phyloP scores from a whole-genome alignment of 805 yeast species.

The Hanseniaspora meyeri region DNA sequence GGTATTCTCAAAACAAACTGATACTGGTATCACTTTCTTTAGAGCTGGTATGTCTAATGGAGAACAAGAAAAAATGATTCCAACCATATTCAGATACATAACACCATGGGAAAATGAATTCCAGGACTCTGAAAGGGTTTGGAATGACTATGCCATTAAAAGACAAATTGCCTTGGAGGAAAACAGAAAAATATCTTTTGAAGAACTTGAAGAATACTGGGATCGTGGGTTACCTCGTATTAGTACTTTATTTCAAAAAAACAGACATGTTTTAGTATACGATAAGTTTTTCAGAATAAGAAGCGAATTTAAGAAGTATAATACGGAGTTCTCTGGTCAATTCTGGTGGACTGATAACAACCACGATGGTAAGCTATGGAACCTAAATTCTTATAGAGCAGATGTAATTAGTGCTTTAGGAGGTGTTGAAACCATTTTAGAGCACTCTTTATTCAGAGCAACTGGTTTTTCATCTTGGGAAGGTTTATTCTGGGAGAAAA shows the following conservation, averaged over 20 bases:
- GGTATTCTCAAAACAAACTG: conserved; percentile 85
- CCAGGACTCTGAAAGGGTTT: conserved; percentile 83
- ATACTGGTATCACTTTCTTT: conserved; percentile 87
- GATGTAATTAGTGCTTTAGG: conserved; percentile 96
- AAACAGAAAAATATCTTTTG: conserved; percentile 75
- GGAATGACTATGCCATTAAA: conserved; percentile 93
- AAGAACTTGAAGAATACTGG: conserved; percentile 90
- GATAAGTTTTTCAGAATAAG: conserved; percentile 88
- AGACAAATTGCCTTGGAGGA: conserved; percentile 77
- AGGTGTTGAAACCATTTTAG: conserved; percentile 90
- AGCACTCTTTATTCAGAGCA: conserved; percentile 88
- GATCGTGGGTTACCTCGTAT: conserved; percentile 95
- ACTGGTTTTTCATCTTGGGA: conserved; percentile 99
- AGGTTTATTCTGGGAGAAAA: conserved; percentile 96
- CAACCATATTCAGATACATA: conserved; percentile 84
- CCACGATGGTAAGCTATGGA: conserved; percentile 96
- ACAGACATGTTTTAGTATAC: conserved; percentile 83
- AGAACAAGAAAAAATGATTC: conserved; percentile 61
- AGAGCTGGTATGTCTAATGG: conserved; percentile 82
- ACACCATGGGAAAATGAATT: conserved; percentile 97
- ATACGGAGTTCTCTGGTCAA: conserved; percentile 63
- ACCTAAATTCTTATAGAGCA: conserved; percentile 77
- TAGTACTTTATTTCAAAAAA: conserved; percentile 87
- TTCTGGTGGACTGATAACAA: conserved; percentile 94
- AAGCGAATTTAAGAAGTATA: conserved; percentile 61